A percentile compares a stretch with the other conserved stretches of the same genome.
Evolutionary conservation across 2,329 filamentous ascomycete genomes (phyloP).

Genomic region (Penicillium psychrosexuale): DNA sequence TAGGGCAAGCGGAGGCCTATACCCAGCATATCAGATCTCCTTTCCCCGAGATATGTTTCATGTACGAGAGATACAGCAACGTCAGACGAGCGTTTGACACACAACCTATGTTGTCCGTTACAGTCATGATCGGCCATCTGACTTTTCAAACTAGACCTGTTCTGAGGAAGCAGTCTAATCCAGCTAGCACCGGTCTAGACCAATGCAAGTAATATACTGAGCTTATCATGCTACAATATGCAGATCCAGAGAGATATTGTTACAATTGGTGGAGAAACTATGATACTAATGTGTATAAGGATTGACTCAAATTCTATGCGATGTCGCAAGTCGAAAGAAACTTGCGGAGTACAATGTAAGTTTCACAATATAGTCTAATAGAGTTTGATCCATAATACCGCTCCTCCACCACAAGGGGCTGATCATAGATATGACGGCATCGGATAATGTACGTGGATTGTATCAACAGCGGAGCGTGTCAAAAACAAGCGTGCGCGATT

Average conservation of each 20-base stretch:
- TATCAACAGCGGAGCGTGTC: neutral
- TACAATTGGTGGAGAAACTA: neutral
- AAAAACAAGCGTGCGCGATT: neutral
- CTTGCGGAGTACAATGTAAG: neutral
- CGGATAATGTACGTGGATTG: neutral
- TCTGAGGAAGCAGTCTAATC: neutral
- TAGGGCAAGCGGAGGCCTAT: neutral
- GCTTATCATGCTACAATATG: too few species aligned
- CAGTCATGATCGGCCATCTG: neutral
- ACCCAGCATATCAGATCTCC: neutral
- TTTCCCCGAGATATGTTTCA: neutral
- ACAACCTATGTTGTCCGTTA: neutral
- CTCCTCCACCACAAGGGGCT: neutral
- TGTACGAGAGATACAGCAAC: neutral
- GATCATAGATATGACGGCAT: conserved; percentile 5
- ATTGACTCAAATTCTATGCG: neutral
- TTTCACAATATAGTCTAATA: neutral
- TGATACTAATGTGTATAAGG: conserved; percentile 11
- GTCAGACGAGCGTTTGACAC: neutral
- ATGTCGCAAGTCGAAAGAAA: conserved; percentile 11
- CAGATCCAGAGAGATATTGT: neutral
- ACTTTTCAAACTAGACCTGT: neutral
- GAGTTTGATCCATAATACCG: neutral
- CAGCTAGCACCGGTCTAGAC: neutral
- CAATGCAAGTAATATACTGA: neutral